Percentiles rank a stretch among this genome's conserved stretches.
These are phyloP conservation scores for Tillandsia leiboldiana DNA, from an alignment of 176 grass and related monocot species.

Conservation along the genomic window DNA sequence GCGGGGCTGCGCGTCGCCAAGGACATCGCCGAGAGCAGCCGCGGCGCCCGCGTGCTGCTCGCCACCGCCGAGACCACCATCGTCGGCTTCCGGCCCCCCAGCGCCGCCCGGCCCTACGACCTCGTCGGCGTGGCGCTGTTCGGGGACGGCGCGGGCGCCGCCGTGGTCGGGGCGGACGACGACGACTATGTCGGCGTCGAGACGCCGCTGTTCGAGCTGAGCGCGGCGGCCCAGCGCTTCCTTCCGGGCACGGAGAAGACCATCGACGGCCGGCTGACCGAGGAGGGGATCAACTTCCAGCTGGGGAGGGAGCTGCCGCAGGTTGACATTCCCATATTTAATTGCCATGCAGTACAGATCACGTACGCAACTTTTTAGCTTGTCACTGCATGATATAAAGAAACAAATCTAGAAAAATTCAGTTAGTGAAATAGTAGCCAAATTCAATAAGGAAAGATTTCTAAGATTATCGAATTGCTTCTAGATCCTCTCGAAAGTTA, in stretches of 20 bases:
- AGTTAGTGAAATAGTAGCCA: too few species aligned
- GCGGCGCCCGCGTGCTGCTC: conserved; percentile 40
- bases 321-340: conserved; percentile 24
- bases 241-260: conserved; percentile 58
- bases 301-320: conserved; percentile 62
- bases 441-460: too few species aligned
- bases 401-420: too few species aligned
- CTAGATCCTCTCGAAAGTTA: too few species aligned
- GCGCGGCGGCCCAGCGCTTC: conserved; percentile 40
- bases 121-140: conserved; percentile 76
- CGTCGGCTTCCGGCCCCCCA: conserved; percentile 61
- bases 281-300: conserved; percentile 81
- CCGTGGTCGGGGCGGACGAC: conserved; percentile 36
- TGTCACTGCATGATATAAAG: too few species aligned
- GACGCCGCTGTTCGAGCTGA: conserved; percentile 55
- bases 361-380: too few species aligned
- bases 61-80: conserved; percentile 75
- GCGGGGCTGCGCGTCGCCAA: conserved; percentile 71
- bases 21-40: conserved; percentile 56
- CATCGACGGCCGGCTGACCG: conserved; percentile 60
- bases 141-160: conserved; percentile 63
- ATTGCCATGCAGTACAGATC: too few species aligned
- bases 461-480: too few species aligned
- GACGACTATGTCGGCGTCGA: conserved; percentile 19
- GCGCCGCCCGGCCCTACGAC: conserved; percentile 59